Evolutionary conservation across 75 land plant genomes (phyloP), one percentile per base, ranked within the genome.

Genomic region (Pinus taeda): DNA sequence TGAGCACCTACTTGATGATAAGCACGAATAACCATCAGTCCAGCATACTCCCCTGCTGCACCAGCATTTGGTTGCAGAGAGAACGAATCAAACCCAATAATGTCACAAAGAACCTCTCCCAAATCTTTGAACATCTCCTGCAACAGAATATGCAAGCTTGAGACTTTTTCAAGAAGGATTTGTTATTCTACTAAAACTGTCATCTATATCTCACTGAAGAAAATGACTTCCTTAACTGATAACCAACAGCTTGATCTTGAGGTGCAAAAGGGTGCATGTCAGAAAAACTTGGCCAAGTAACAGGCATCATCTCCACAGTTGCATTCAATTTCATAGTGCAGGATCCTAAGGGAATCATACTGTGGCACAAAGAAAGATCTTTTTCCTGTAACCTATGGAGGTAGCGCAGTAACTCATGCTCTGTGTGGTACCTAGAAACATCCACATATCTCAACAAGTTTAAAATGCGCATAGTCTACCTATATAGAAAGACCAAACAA

Each of bases 281-380:
- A 29, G 96, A 82, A 85, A 97, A 95, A 57, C 76, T 83, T 18
- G 96, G 96, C 88, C 93, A 97, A 12, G 99, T 93, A 20, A 96
- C 90, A 53, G 99, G 98, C 88, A 95, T 93, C 99, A 97, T 97
- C 67, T 97, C 98, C 14, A 86, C 91, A 18, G 99, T 97, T 39
- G 99, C 98, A 79, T 97, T 97, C 80, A 97, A 78, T 81, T 97
- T 97, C 98, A 97, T 97, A 59, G 98, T 97, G 76, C 99, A 97
- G 67, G 99, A 97, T n/a, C 99, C 99, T 75, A 97, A 73, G 3
- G 99, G 98, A 73, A 97, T 97, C 99, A 95, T 95, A 64, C 98
- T 97, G 79, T 93, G 99, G 76, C 91, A 89, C 64, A 97, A 66
- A 2, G 99, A 95, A 21, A 97, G 83, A 82, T 97, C 99, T 79